Conservation (phyloP, 441 rosid genomes). For the Iberis amara region DNA sequence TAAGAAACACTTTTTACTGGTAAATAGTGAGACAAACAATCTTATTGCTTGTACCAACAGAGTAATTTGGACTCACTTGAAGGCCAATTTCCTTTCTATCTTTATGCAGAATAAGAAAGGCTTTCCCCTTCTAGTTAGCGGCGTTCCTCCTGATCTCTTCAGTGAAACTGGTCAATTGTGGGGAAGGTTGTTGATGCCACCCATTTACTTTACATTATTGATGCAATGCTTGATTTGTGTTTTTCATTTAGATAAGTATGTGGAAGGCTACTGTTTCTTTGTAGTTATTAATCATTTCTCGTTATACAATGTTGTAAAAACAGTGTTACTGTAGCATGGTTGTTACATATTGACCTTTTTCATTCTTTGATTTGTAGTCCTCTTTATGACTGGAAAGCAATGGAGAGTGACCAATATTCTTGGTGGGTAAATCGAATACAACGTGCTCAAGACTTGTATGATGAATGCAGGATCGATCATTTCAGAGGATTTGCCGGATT, state of each 20-base stretch:
- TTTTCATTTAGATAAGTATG: conserved; percentile 8
- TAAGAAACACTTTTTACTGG: conserved; percentile 79
- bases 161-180: conserved; percentile 94
- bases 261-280: conserved; percentile 7
- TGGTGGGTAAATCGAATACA: conserved; percentile 83
- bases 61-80: conserved; percentile 18
- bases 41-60: conserved; percentile 2
- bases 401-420: conserved; percentile 77
- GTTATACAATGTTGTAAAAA: neutral
- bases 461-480: conserved; percentile 91
- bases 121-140: conserved; percentile 76
- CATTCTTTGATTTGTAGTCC: conserved; percentile 49
- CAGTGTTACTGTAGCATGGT: neutral
- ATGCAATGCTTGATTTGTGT: conserved; percentile 2
- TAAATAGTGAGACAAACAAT: conserved; percentile 1
- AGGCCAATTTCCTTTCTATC: conserved; percentile 13
- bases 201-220: conserved; percentile 12
- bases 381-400: conserved; percentile 85
- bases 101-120: conserved; percentile 65
- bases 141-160: conserved; percentile 97
- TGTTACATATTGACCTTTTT: neutral
- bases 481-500: conserved; percentile 97
- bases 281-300: neutral
- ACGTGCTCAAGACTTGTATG: conserved; percentile 73
- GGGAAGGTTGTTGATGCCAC: conserved; percentile 62